Percentiles rank a stretch among this genome's conserved stretches.
Conservation (phyloP, 768 basidiomycete species). For the Hemileccinum rubropunctum region DNA sequence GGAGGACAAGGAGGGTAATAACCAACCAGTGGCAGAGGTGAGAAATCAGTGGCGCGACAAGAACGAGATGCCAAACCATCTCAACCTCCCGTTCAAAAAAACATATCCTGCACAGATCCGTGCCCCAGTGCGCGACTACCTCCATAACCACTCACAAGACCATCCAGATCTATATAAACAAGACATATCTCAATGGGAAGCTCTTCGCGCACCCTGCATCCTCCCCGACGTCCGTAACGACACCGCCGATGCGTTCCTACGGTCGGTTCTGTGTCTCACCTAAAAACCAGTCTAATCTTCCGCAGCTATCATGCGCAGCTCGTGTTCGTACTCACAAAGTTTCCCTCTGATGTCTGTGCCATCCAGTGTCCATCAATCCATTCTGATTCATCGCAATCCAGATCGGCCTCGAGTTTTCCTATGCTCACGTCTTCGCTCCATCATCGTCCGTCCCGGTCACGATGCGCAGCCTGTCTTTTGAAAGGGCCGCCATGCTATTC, state of each 20-base stretch:
- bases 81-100: slow-evolving; percentile 72
- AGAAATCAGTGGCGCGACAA: slow-evolving; percentile 14
- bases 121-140: slow-evolving; percentile 58
- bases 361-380: slow-evolving; percentile 6
- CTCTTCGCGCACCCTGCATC: slow-evolving; percentile 53
- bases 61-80: slow-evolving; percentile 72
- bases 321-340: slow-evolving; percentile 75
- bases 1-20: neutral
- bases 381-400: slow-evolving; percentile 26
- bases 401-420: slow-evolving; percentile 73
- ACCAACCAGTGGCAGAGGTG: slow-evolving; percentile 9
- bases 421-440: slow-evolving; percentile 64
- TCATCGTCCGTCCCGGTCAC: slow-evolving; percentile 55
- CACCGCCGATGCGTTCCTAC: slow-evolving; percentile 46
- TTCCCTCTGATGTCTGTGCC: slow-evolving; percentile 69
- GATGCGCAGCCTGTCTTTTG: slow-evolving; percentile 74
- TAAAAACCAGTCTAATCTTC: slow-evolving; percentile 2
- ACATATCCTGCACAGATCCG: slow-evolving; percentile 56
- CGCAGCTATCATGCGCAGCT: slow-evolving; percentile 90
- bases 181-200: slow-evolving; percentile 73
- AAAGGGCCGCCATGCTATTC: slow-evolving; percentile 75
- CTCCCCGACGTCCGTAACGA: slow-evolving; percentile 59
- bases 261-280: slow-evolving; percentile 44
- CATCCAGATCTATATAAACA: slow-evolving; percentile 83
- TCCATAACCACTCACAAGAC: slow-evolving; percentile 61